Evolutionary conservation across 345 rosid genomes (phyloP), one percentile per base, ranked within the genome.

Genomic region (Brassica incana): DNA sequence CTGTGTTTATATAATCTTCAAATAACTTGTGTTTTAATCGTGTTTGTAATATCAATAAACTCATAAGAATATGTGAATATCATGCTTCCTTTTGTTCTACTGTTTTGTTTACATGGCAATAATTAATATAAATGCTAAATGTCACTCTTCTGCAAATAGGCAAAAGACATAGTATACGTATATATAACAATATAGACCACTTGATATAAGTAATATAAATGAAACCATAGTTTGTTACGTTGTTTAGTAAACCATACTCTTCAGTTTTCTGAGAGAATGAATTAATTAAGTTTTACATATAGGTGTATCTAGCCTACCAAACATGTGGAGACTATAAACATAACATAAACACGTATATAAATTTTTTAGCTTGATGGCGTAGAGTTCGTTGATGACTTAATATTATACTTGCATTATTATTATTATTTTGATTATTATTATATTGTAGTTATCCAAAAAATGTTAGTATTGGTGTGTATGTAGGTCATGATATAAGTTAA

Each of bases 301-400:
- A 29, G 80, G 77, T 81, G 77, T 45, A 71, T 75, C 73, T 58
- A 71, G 68, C 73, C 80, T 81, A 76, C 80, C 83, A 81, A 81
- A 76, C 77, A 81, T 76, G 70, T 71, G 80, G 66, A 56, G 58
- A 62, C 45, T 60, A 72, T 16, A 60, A 23, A 72, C 5, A 23
- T 23, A 23, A 23, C 25, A 15, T 15, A 66, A n/a, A 16, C 27
- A 36, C 56, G 23, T 11, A 25, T 60, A 68, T 9, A 60, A 38
- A 29, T 8, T 43, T 14, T 30, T 35, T 72, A 30, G 64, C 68
- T 43, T 60, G 69, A 40, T 27, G 58, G 58, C 38, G 14, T 58
- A 23, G 60, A 60, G 60, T 66, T 56, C 10, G 8, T 66, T 36
- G 48, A 66, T 35, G 8, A 48, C 1, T 15, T 43, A 40, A 8